These are phyloP conservation scores for Chenopodium quinoa DNA, from an alignment of 148 eudicot genomes.

Conservation along the genomic window DNA sequence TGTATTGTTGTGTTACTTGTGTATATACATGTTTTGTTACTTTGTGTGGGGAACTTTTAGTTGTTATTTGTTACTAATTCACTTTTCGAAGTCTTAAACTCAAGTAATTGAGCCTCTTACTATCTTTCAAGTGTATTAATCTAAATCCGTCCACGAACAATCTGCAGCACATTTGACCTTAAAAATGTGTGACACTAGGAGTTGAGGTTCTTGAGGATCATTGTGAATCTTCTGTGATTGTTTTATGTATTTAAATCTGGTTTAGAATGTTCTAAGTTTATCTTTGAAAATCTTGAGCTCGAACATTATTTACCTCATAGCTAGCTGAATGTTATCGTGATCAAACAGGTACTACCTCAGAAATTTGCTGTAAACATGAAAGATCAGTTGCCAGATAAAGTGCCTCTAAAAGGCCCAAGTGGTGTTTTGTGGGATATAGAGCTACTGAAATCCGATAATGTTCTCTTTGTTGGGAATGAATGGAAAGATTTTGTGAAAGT, in stretches of 20 bases:
- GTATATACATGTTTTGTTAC: background rate
- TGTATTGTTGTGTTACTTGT: background rate
- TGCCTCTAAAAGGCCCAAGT: slow-evolving; percentile 49
- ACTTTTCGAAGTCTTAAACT: too few relatives aligned
- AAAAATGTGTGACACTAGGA: too few relatives aligned
- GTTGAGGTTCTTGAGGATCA: too few relatives aligned
- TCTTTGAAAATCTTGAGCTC: background rate
- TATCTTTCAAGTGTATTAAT: too few relatives aligned
- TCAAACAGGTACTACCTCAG: slow-evolving; percentile 28
- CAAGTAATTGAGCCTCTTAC: too few relatives aligned
- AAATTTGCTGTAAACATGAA: slow-evolving; percentile 26
- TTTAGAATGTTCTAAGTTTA: background rate
- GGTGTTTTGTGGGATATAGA: slow-evolving; percentile 39
- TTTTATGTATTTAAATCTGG: too few relatives aligned
- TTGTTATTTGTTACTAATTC: too few relatives aligned
- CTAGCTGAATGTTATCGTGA: background rate
- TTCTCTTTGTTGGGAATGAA: slow-evolving; percentile 32
- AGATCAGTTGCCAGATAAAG: slow-evolving; percentile 29
- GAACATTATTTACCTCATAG: too few relatives aligned
- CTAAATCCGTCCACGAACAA: too few relatives aligned
- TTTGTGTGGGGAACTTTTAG: too few relatives aligned
- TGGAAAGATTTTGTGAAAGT: slow-evolving; percentile 46
- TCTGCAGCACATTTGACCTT: too few relatives aligned
- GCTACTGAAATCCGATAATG: slow-evolving; percentile 28
- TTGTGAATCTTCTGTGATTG: too few relatives aligned